Conservation (phyloP, 129 eudicot genomes). For the Tanacetum coccineum region DNA sequence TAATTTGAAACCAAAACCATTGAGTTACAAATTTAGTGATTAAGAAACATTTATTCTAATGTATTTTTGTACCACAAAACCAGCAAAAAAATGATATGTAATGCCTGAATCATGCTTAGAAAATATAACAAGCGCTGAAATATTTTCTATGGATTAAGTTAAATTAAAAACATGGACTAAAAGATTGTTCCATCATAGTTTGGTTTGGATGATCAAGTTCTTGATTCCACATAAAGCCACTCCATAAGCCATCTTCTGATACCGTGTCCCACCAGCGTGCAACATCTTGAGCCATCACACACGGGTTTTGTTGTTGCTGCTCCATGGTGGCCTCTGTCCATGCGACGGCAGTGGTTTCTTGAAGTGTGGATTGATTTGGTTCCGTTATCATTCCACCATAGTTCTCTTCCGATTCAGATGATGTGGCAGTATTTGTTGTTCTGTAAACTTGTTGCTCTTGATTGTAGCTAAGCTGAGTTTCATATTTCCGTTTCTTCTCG, state of each 20-base stretch:
- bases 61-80: too few relatives aligned
- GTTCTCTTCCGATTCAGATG: slow-evolving; percentile 20
- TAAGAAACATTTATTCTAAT: too few relatives aligned
- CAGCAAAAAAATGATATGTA: too few relatives aligned
- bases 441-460: slow-evolving; percentile 10
- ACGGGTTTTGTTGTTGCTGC: slow-evolving; percentile 26
- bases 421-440: slow-evolving; percentile 8
- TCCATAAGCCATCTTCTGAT: slow-evolving; percentile 39
- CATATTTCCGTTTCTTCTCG: slow-evolving; percentile 22
- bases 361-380: too few relatives aligned
- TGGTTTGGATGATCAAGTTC: slow-evolving; percentile 26
- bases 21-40: too few relatives aligned
- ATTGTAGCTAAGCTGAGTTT: slow-evolving; percentile 5
- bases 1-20: too few relatives aligned
- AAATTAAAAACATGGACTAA: slow-evolving; percentile 18
- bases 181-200: slow-evolving; percentile 19
- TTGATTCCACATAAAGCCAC: slow-evolving; percentile 38
- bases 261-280: slow-evolving; percentile 27
- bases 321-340: neutral
- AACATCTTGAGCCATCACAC: slow-evolving; percentile 30
- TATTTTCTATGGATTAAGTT: neutral
- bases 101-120: too few relatives aligned
- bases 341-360: slow-evolving; percentile 15
- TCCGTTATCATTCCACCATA: neutral
- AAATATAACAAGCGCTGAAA: too few relatives aligned